Conservation (phyloP, 352 stramenopile species). For the Phytopythium sindhum region DNA sequence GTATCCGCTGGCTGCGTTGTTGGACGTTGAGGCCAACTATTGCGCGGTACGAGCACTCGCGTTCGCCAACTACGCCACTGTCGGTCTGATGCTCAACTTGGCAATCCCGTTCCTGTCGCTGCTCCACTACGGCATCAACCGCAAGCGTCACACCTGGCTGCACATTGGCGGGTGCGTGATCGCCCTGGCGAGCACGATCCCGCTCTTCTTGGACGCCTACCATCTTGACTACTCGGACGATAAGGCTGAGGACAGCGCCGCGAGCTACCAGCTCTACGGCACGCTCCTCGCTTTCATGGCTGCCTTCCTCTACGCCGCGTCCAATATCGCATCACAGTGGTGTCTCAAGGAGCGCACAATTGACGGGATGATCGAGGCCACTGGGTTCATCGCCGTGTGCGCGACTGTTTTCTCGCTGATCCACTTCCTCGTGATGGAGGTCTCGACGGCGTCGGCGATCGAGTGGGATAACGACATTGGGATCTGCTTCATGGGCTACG, state of each 20-base stretch:
- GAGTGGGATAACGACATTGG: slow-evolving; percentile 22
- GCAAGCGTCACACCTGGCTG: slow-evolving; percentile 20
- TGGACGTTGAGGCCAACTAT: slow-evolving; percentile 44
- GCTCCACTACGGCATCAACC: slow-evolving; percentile 23
- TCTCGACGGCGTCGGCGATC: slow-evolving; percentile 16
- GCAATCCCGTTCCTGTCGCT: slow-evolving; percentile 43
- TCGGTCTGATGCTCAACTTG: slow-evolving; percentile 38
- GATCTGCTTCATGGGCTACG: slow-evolving; percentile 30
- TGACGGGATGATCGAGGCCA: slow-evolving; percentile 24
- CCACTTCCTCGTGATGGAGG: slow-evolving; percentile 27
- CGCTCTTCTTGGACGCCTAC: slow-evolving; percentile 25
- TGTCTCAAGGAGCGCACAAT: slow-evolving; percentile 21
- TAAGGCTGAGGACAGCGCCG: slow-evolving; percentile 1
- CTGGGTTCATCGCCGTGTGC: slow-evolving; percentile 31
- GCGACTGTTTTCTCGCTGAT: slow-evolving; percentile 21
- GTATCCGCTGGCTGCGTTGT: slow-evolving; percentile 34
- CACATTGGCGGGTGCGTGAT: slow-evolving; percentile 26
- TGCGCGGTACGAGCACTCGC: slow-evolving; percentile 25
- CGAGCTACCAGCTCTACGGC: slow-evolving; percentile 24
- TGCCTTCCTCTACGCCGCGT: slow-evolving; percentile 32
- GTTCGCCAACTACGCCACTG: slow-evolving; percentile 30
- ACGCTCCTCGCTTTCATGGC: slow-evolving; percentile 28
- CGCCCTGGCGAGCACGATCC: slow-evolving; percentile 14
- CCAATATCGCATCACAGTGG: slow-evolving; percentile 38
- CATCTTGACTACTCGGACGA: slow-evolving; percentile 10